phyloP scores from a whole-genome alignment of 352 stramenopile species.

The Pythium phragmitis region DNA sequence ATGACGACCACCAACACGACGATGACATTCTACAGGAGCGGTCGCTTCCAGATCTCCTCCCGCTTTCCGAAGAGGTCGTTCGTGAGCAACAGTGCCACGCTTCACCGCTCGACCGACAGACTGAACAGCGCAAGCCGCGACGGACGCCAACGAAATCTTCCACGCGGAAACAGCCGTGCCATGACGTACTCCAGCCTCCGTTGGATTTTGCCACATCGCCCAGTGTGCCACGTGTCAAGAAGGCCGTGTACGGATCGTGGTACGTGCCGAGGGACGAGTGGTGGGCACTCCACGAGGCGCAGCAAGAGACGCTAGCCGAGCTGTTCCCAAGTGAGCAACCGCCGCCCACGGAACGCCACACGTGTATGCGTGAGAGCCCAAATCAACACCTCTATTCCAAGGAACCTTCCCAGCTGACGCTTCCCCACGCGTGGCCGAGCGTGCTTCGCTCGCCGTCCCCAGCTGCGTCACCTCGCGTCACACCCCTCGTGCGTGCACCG shows the following conservation, averaged over 20 bases:
- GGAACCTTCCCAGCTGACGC: neutral
- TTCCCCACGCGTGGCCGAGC: conserved; percentile 18
- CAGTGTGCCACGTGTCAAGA: conserved; percentile 17
- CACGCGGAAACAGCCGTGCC: neutral
- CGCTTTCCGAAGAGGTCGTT: conserved; percentile 3
- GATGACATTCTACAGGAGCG: neutral
- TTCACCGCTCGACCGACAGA: too few relatives aligned
- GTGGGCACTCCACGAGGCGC: conserved; percentile 42
- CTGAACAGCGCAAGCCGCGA: neutral
- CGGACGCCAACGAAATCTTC: neutral
- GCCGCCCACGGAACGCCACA: conserved; percentile 2
- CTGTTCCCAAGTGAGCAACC: conserved; percentile 22
- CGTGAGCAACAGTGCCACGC: neutral
- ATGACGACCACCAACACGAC: conserved; percentile 1
- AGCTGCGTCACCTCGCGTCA: neutral
- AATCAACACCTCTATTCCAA: conserved; percentile 8
- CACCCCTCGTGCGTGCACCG: conserved; percentile 3
- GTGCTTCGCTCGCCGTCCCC: conserved; percentile 14
- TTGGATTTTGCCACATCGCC: neutral
- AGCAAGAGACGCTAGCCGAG: conserved; percentile 35
- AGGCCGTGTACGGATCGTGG: conserved; percentile 49
- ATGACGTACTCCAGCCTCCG: neutral
- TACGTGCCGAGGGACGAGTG: conserved; percentile 55
- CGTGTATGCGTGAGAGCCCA: conserved; percentile 5
- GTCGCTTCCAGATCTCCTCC: conserved; percentile 4